Evolutionary conservation across 768 basidiomycete genomes (phyloP).

Genomic region (Rubroboletus satanas): DNA sequence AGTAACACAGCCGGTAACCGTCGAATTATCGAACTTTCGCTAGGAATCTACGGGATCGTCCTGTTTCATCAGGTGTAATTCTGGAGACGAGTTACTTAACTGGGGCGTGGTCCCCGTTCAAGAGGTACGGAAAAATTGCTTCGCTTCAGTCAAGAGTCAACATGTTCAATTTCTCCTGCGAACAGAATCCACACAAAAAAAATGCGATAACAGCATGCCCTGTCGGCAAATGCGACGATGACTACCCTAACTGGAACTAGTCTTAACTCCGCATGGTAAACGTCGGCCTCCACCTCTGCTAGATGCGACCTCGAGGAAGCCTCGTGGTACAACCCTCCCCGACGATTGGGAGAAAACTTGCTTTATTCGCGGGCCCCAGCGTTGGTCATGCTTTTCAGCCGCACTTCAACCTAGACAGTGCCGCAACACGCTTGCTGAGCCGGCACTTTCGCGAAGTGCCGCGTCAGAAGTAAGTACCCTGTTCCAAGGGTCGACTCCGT

Average conservation of each 20-base stretch:
- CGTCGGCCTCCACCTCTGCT: slow-evolving; percentile 11
- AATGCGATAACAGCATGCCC: slow-evolving; percentile 18
- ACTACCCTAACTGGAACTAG: neutral
- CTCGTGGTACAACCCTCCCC: slow-evolving; percentile 19
- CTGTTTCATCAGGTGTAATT: slow-evolving; percentile 5
- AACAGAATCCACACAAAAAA: slow-evolving; percentile 9
- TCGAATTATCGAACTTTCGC: neutral
- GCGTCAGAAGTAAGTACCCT: neutral
- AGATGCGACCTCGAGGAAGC: slow-evolving; percentile 20
- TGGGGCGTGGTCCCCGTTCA: neutral
- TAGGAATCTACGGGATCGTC: slow-evolving; percentile 2
- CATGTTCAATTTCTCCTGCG: neutral
- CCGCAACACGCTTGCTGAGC: slow-evolving; percentile 5
- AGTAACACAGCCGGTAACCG: slow-evolving; percentile 8
- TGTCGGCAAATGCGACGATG: slow-evolving; percentile 15
- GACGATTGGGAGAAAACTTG: slow-evolving; percentile 12
- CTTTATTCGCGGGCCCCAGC: slow-evolving; percentile 6
- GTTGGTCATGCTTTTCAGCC: neutral
- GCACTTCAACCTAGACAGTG: neutral
- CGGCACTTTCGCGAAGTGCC: neutral
- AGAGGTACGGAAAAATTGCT: neutral
- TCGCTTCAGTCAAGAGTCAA: slow-evolving; percentile 7
- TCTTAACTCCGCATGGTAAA: slow-evolving; percentile 7
- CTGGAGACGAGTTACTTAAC: neutral
- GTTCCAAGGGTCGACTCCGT: neutral